Evolutionary conservation across 1,139 yeast genomes (phyloP).

Genomic region (Sugiyamaella xylanicola): DNA sequence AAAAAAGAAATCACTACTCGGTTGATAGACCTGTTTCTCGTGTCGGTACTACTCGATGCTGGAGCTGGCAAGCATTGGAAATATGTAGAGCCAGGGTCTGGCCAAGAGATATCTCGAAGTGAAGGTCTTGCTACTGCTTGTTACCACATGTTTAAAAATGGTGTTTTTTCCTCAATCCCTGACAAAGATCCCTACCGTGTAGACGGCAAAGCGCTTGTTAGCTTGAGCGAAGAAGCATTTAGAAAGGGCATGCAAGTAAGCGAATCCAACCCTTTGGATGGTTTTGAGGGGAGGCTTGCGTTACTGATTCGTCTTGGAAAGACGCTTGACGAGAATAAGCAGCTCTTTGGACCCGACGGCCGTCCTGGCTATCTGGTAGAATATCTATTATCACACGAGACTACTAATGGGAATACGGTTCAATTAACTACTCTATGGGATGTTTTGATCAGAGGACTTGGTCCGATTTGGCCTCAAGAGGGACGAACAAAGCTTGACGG

Average conservation of each 20-base stretch:
- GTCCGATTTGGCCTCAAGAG: conserved; percentile 58
- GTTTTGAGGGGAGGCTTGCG: conserved; percentile 53
- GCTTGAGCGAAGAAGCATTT: conserved; percentile 39
- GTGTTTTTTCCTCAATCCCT: conserved; percentile 47
- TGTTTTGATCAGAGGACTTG: conserved; percentile 53
- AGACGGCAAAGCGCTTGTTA: conserved; percentile 46
- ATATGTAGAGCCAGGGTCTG: conserved; percentile 44
- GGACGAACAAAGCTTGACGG: conserved; percentile 55
- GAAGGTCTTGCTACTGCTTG: conserved; percentile 66
- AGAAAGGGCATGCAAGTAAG: conserved; percentile 50
- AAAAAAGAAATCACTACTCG: conserved; percentile 52
- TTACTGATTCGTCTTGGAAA: conserved; percentile 51
- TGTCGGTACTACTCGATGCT: conserved; percentile 62
- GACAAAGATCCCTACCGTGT: conserved; percentile 44
- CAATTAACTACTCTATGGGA: conserved; percentile 54
- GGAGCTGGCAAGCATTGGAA: conserved; percentile 63
- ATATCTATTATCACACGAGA: conserved; percentile 40
- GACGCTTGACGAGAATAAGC: conserved; percentile 44
- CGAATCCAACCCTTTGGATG: conserved; percentile 51
- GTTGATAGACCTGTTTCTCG: conserved; percentile 55
- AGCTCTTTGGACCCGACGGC: conserved; percentile 50
- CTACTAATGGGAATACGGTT: conserved; percentile 32
- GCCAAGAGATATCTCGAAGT: conserved; percentile 46
- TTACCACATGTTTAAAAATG: conserved; percentile 54
- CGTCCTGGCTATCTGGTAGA: conserved; percentile 60